phyloP scores from a whole-genome alignment of 345 rosid species.

The Syzygium aqueum region DNA sequence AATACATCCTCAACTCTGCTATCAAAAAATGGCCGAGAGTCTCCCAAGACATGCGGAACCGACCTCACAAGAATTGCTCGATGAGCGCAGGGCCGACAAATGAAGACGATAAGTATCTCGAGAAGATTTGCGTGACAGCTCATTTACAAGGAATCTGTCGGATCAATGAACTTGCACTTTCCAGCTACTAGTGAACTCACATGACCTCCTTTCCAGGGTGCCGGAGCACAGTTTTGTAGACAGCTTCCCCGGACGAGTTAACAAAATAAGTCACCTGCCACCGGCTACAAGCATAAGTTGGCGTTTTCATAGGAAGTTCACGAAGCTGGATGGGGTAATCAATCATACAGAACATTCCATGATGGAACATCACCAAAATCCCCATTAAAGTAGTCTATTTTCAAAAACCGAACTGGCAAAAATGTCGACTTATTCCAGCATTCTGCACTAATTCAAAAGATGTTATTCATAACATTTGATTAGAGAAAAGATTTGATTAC shows the following conservation, averaged over 20 bases:
- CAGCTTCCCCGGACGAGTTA: conserved; percentile 33
- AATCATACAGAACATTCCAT: neutral
- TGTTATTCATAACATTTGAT: neutral
- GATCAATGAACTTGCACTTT: neutral
- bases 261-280: conserved; percentile 56
- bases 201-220: conserved; percentile 37
- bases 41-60: neutral
- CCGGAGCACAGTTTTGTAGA: conserved; percentile 24
- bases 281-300: neutral
- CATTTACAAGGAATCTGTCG: neutral
- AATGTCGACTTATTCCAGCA: neutral
- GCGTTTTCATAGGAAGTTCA: neutral
- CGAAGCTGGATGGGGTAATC: neutral
- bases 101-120: neutral
- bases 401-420: neutral
- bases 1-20: neutral
- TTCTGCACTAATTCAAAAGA: neutral
- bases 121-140: neutral
- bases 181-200: conserved; percentile 5
- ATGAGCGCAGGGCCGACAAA: neutral
- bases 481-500: conserved; percentile 7
- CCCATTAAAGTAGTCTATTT: neutral
- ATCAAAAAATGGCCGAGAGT: neutral
- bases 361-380: neutral
- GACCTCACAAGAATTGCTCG: neutral